Evolutionary conservation across 2,329 filamentous ascomycete species (phyloP), one percentile per base, ranked within the genome.

Genomic region (Fusarium pseudocircinatum): DNA sequence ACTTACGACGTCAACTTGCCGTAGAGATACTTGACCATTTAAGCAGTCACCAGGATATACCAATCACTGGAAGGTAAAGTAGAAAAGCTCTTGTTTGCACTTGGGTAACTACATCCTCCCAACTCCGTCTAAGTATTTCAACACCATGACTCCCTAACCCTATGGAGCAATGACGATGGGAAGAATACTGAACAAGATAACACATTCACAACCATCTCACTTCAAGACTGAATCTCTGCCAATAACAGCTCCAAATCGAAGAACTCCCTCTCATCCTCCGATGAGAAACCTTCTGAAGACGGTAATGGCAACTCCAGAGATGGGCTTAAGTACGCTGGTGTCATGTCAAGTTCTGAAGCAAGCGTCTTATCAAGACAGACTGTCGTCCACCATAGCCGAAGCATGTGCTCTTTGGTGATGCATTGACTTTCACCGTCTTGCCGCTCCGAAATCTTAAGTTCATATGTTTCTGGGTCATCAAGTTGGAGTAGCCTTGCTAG

Each of bases 391-490:
- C 52, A 62, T 7, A 62, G 9, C 5, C 60, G 40, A 22, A 57
- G 22, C n/a, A 40, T 37, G 7, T 62, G 60, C n/a, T 40, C 60
- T 20, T 5, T 40, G 3, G 2, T 4, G 5, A 42, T 13, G 2
- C 1, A 0, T 10, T 6, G 32, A 15, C 4, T 11, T 12, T 34
- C 9, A 0, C 13, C 6, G 6, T 14, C 34, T 28, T 14, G 20
- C n/a, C 9, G 3, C 2, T 7, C 26, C 1, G 8, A 6, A 3
- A 6, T 15, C 2, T 3, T 0, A 1, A 7, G 2, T 7, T 12
- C 2, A 5, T 28, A 26, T 9, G 42, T 26, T 4, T 32, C 4
- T 5, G 11, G 10, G 4, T 32, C 22, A 6, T 47, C 53, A 20
- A 60, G 26, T 1, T 40, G 42, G 0, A 60, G 26, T 2, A 63